Evolutionary conservation across 805 yeast genomes (phyloP).

Genomic region (Zygotorulaspora sp.): DNA sequence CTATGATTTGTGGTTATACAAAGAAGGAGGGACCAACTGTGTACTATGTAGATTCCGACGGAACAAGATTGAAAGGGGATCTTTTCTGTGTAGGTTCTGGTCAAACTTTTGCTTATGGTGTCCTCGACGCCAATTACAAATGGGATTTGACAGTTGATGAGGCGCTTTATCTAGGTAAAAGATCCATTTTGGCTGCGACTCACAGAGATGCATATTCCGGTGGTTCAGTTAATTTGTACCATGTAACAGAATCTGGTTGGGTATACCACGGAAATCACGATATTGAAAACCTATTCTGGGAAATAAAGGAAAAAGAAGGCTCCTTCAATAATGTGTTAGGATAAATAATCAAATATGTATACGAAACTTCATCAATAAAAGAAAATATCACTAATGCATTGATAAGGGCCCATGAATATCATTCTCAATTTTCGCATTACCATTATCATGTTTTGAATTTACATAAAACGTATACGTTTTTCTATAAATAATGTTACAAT

Average conservation of each 20-base stretch:
- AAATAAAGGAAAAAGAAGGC: conserved; percentile 77
- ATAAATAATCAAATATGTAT: conserved; percentile 9
- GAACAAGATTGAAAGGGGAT: conserved; percentile 92
- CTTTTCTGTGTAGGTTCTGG: conserved; percentile 97
- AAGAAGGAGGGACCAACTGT: conserved; percentile 93
- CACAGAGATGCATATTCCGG: conserved; percentile 99
- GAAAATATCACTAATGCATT: background rate
- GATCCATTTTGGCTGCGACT: conserved; percentile 94
- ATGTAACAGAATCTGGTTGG: conserved; percentile 94
- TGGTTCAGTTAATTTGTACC: conserved; percentile 90
- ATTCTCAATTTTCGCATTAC: too few species aligned
- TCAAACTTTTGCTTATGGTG: conserved; percentile 99
- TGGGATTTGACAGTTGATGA: conserved; percentile 94
- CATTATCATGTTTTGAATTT: conserved; percentile 4
- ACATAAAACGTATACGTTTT: conserved; percentile 7
- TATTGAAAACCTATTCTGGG: conserved; percentile 89
- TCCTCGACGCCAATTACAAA: conserved; percentile 81
- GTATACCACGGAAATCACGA: conserved; percentile 91
- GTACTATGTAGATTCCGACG: conserved; percentile 95
- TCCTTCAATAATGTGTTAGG: conserved; percentile 78
- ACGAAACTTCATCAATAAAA: conserved; percentile 2
- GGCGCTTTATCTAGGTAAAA: conserved; percentile 88
- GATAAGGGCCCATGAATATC: too few species aligned
- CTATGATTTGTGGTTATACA: conserved; percentile 97
- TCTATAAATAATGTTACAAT: conserved; percentile 14